Conservation (phyloP, 169 alveolate genomes). For the Amoebophrya sp. region DNA sequence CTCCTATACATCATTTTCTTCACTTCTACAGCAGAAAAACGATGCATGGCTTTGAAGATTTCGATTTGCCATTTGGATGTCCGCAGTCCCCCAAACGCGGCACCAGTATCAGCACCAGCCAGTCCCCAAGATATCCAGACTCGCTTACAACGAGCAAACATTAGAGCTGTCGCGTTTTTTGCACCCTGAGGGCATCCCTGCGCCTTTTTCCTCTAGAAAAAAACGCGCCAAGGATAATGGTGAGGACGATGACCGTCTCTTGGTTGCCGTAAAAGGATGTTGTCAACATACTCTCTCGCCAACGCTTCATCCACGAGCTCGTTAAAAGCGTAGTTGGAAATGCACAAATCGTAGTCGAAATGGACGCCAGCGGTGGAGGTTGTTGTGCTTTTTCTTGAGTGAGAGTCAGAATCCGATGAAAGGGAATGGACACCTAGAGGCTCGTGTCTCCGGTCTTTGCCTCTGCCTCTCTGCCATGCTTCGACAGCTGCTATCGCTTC, state of each 20-base stretch:
- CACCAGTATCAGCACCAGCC: neutral
- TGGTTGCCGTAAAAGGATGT: too few relatives aligned
- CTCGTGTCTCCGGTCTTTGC: neutral
- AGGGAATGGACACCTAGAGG: neutral
- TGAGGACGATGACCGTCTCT: too few relatives aligned
- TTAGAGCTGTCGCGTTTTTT: too few relatives aligned
- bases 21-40: too few relatives aligned
- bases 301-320: neutral
- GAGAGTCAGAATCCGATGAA: too few relatives aligned
- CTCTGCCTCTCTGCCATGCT: neutral
- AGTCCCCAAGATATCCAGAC: neutral
- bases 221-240: too few relatives aligned
- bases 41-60: neutral
- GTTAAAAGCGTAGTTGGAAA: neutral
- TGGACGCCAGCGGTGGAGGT: neutral
- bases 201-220: too few relatives aligned
- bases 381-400: neutral
- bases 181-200: too few relatives aligned
- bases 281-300: neutral
- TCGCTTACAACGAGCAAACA: neutral
- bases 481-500: too few relatives aligned
- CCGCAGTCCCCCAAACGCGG: neutral
- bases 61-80: neutral
- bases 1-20: too few relatives aligned
- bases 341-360: neutral